These are phyloP conservation scores for Capsella bursapastoris DNA, from an alignment of 345 rosid genomes.

Conservation along the genomic window DNA sequence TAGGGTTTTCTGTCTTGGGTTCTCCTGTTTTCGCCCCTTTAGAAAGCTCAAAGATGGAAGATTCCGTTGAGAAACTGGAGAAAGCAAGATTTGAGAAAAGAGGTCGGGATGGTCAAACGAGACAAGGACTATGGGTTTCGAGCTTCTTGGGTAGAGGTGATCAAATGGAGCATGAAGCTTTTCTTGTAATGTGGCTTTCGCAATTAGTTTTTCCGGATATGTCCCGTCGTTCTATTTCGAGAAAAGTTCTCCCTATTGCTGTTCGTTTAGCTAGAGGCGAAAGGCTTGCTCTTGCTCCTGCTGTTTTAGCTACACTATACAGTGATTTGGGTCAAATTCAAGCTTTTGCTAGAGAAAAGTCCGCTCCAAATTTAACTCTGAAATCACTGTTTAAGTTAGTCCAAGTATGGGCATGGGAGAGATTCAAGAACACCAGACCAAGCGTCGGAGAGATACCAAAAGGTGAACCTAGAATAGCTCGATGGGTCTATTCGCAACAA, in stretches of 20 bases:
- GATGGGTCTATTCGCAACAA: conserved; percentile 30
- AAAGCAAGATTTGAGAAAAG: neutral
- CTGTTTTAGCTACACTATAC: conserved; percentile 50
- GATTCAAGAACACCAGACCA: conserved; percentile 35
- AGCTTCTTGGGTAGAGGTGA: conserved; percentile 31
- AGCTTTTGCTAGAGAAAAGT: neutral
- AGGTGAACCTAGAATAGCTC: conserved; percentile 47
- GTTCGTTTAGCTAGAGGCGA: conserved; percentile 53
- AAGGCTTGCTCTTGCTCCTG: conserved; percentile 52
- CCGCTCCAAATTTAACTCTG: conserved; percentile 18
- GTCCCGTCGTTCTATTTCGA: neutral
- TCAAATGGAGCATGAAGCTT: conserved; percentile 54
- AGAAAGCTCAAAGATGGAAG: conserved; percentile 22
- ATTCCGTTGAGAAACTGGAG: neutral
- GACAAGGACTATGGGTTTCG: conserved; percentile 35
- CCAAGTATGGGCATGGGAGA: conserved; percentile 60
- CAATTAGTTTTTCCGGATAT: conserved; percentile 35
- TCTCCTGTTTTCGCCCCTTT: conserved; percentile 42
- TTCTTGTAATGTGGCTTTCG: conserved; percentile 51
- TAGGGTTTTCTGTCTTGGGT: conserved; percentile 55
- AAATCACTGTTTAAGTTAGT: conserved; percentile 50
- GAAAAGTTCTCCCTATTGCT: conserved; percentile 34
- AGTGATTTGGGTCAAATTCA: conserved; percentile 45
- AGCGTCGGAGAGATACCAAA: neutral
- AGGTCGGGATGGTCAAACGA: neutral